These are phyloP conservation scores for Penicillium cataractarum DNA, from an alignment of 495 filamentous ascomycete genomes.

Conservation along the genomic window DNA sequence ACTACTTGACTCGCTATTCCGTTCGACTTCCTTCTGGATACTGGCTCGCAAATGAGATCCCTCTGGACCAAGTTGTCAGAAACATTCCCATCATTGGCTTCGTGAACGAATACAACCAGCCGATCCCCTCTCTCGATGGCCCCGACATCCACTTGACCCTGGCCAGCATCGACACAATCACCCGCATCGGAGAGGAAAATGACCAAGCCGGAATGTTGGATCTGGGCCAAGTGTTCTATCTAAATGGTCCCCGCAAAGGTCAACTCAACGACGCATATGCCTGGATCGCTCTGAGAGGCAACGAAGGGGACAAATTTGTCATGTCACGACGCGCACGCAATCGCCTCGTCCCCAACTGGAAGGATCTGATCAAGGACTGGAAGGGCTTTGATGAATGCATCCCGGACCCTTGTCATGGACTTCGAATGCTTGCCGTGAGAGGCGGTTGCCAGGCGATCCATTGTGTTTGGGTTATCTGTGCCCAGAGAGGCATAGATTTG, in stretches of 20 bases:
- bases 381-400: not conserved
- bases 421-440: not conserved
- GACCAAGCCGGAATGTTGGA: not conserved
- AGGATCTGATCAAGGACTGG: not conserved
- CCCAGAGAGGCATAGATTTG: not conserved
- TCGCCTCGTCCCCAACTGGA: conserved; percentile 6
- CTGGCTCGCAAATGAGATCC: conserved; percentile 1
- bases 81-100: not conserved
- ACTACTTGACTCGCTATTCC: not conserved
- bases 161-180: not conserved
- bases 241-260: not conserved
- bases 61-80: not conserved
- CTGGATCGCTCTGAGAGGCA: conserved; percentile 1
- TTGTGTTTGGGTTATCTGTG: not conserved
- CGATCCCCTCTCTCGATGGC: not conserved
- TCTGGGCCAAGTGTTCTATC: not conserved
- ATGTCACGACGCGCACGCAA: not conserved
- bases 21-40: not conserved
- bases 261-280: conserved; percentile 6
- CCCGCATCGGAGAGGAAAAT: not conserved
- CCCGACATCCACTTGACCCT: not conserved
- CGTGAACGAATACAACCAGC: conserved; percentile 1
- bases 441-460: not conserved
- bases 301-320: not conserved
- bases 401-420: not conserved